phyloP scores from a whole-genome alignment of 129 eudicot species.

The Tagetes patula region DNA sequence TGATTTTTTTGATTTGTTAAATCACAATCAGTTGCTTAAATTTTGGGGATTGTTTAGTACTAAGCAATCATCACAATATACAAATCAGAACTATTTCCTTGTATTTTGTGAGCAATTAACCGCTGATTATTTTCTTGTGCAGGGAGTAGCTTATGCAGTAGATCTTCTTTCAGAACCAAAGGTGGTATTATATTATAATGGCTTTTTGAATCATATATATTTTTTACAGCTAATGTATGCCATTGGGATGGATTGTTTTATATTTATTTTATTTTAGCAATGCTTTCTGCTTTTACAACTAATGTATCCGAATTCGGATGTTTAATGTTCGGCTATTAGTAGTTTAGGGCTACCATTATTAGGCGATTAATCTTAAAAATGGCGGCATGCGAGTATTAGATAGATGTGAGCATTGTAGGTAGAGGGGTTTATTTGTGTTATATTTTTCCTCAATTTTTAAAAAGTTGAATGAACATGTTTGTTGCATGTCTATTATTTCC shows the following conservation, averaged over 20 bases:
- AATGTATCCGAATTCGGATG: background rate
- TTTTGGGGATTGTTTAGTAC: background rate
- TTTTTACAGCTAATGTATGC: background rate
- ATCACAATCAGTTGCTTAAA: background rate
- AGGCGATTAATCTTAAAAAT: no score
- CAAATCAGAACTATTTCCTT: background rate
- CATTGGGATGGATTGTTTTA: background rate
- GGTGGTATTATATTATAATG: constrained; percentile 41
- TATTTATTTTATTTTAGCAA: background rate
- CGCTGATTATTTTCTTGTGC: constrained; percentile 27
- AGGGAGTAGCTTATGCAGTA: constrained; percentile 64
- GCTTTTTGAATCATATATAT: background rate
- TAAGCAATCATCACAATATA: background rate
- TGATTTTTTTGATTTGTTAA: background rate
- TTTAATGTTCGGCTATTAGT: no score
- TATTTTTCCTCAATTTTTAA: background rate
- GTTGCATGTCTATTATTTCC: no score
- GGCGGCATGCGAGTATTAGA: background rate
- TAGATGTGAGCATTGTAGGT: background rate
- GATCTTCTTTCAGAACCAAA: constrained; percentile 58
- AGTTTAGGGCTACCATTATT: background rate
- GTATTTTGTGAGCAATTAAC: background rate
- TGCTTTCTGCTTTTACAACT: background rate
- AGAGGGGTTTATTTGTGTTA: background rate
- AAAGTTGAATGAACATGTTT: background rate